Evolutionary conservation across 2,329 filamentous ascomycete species (phyloP).

Genomic region (Paramyrothecium sp.): DNA sequence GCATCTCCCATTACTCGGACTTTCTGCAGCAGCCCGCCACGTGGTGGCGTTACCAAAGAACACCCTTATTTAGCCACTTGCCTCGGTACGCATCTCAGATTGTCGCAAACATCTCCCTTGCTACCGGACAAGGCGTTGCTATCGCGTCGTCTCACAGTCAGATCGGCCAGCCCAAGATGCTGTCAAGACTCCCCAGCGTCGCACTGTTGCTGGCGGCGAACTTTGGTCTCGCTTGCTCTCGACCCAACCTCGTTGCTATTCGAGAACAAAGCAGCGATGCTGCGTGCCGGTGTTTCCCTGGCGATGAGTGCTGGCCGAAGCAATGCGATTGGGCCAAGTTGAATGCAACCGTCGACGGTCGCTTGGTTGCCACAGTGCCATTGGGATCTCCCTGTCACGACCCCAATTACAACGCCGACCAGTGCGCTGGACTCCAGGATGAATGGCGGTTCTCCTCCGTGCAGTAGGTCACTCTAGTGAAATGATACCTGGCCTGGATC

Average conservation of each 20-base stretch:
- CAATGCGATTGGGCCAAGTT: slow-evolving; percentile 41
- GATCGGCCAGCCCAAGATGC: too few relatives aligned
- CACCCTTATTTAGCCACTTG: too few relatives aligned
- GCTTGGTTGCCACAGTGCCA: slow-evolving; percentile 49
- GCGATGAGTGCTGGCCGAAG: slow-evolving; percentile 52
- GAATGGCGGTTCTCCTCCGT: slow-evolving; percentile 42
- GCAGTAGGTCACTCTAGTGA: slow-evolving; percentile 34
- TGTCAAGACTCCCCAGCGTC: too few relatives aligned
- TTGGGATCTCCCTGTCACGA: slow-evolving; percentile 50
- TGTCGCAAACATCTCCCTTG: too few relatives aligned
- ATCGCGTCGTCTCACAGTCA: too few relatives aligned
- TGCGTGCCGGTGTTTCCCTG: slow-evolving; percentile 46
- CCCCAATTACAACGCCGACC: slow-evolving; percentile 40
- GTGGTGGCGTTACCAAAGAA: too few relatives aligned
- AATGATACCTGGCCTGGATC: neutral
- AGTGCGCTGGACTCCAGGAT: slow-evolving; percentile 39
- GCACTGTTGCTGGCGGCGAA: neutral
- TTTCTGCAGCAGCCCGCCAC: too few relatives aligned
- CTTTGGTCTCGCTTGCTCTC: neutral
- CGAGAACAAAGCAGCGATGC: neutral
- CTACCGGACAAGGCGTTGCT: too few relatives aligned
- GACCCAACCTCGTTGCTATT: neutral
- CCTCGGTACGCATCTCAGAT: too few relatives aligned
- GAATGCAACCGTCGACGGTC: slow-evolving; percentile 49
- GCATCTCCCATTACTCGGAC: too few relatives aligned